Percentiles rank a stretch among this genome's conserved stretches.
Conservation (phyloP, 1,284 basidiomycete species). For the Boletus semigastroideus region DNA sequence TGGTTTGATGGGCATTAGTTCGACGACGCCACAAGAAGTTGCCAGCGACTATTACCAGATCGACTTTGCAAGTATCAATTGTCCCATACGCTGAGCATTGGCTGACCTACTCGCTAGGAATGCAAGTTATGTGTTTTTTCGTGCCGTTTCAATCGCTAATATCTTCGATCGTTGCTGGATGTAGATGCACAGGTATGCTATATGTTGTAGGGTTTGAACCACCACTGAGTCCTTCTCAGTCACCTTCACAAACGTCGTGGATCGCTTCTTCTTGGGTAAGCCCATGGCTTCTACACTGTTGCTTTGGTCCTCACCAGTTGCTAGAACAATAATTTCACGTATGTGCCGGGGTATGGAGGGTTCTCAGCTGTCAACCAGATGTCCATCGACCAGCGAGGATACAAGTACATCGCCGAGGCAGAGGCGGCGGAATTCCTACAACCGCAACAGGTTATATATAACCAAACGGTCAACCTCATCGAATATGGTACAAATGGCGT, state of each 20-base stretch:
- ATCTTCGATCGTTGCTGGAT: background rate
- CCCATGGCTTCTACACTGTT: background rate
- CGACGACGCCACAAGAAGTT: slow-evolving; percentile 42
- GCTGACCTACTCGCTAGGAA: slow-evolving; percentile 17
- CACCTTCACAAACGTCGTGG: slow-evolving; percentile 61
- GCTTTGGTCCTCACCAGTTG: slow-evolving; percentile 9
- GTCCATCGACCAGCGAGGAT: slow-evolving; percentile 62
- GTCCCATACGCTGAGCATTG: background rate
- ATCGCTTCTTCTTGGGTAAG: slow-evolving; percentile 61
- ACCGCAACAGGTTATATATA: slow-evolving; percentile 47
- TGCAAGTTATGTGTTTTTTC: slow-evolving; percentile 16
- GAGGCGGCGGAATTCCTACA: slow-evolving; percentile 54
- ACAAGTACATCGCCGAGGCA: slow-evolving; percentile 51
- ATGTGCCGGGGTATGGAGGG: slow-evolving; percentile 50
- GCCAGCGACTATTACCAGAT: slow-evolving; percentile 58
- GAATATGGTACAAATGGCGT: slow-evolving; percentile 47
- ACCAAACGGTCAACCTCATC: slow-evolving; percentile 52
- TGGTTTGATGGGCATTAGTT: slow-evolving; percentile 43
- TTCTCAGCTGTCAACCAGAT: slow-evolving; percentile 59
- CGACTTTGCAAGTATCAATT: slow-evolving; percentile 28
- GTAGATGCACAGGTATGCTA: slow-evolving; percentile 30
- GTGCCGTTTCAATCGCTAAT: slow-evolving; percentile 8
- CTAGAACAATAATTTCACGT: slow-evolving; percentile 68
- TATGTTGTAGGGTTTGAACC: background rate
- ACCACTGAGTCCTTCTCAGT: slow-evolving; percentile 33